phyloP scores from a whole-genome alignment of 257 asterid species.

The Plantago major region DNA sequence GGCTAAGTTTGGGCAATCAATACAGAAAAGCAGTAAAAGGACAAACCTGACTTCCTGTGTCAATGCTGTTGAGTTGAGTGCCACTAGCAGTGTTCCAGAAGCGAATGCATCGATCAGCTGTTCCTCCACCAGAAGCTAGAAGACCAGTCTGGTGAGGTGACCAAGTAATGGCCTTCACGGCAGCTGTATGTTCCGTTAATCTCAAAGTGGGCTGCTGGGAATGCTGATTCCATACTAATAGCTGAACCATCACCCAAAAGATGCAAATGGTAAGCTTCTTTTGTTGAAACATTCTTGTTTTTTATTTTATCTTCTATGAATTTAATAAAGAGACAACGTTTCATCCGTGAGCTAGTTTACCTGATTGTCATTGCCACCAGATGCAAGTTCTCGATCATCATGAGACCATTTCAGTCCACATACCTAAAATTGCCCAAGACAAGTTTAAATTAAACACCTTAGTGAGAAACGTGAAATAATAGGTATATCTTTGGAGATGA shows the following conservation, averaged over 20 bases:
- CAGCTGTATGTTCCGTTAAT: slow-evolving; percentile 92
- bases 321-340: no score
- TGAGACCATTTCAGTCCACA: slow-evolving; percentile 98
- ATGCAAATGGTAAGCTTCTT: slow-evolving; percentile 13
- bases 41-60: slow-evolving; percentile 92
- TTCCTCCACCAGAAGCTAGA: slow-evolving; percentile 97
- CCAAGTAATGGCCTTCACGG: slow-evolving; percentile 97
- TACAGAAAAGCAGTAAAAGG: not conserved
- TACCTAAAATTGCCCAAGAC: slow-evolving; percentile 40
- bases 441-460: no score
- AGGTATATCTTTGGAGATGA: not conserved
- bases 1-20: not conserved
- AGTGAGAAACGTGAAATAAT: no score
- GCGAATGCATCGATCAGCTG: slow-evolving; percentile 97
- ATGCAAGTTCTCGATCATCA: slow-evolving; percentile 96
- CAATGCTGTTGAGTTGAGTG: slow-evolving; percentile 69
- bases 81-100: slow-evolving; percentile 93
- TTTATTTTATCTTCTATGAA: no score
- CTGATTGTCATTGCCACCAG: slow-evolving; percentile 98
- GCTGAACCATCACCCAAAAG: slow-evolving; percentile 32
- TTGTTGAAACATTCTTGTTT: not conserved
- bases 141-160: slow-evolving; percentile 93
- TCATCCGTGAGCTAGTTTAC: slow-evolving; percentile 21
- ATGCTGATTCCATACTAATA: slow-evolving; percentile 90
- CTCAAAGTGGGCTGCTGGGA: slow-evolving; percentile 71